A percentile compares a stretch with the other conserved stretches of the same genome.
Conservation (phyloP, 1,284 basidiomycete species). For the Sporisorium reilianum region DNA sequence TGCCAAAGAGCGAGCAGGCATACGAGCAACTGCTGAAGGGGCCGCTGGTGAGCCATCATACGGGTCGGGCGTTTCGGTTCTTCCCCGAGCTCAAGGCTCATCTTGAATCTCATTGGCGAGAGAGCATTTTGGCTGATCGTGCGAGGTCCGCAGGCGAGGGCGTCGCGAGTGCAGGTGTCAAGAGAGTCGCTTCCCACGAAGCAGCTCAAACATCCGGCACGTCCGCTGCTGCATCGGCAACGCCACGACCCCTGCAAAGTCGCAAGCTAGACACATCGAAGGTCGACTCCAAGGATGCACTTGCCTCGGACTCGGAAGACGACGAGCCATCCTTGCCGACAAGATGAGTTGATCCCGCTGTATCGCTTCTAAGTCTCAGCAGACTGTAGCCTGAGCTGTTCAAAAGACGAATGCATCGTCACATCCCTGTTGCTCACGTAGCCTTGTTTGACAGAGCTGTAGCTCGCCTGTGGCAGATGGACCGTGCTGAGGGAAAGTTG, state of each 20-base stretch:
- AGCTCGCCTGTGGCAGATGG: no score
- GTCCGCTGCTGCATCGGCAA: not conserved
- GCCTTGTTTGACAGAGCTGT: not conserved
- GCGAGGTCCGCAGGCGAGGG: not conserved
- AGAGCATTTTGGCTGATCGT: not conserved
- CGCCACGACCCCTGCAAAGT: constrained; percentile 5
- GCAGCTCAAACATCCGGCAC: not conserved
- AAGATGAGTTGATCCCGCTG: not conserved
- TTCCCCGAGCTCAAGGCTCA: constrained; percentile 45
- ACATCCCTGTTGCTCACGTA: not conserved
- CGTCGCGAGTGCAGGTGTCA: not conserved
- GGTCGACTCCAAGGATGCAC: not conserved
- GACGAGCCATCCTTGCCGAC: constrained; percentile 26
- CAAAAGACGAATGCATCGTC: not conserved
- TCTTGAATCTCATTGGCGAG: constrained; percentile 30
- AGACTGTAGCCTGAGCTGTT: not conserved
- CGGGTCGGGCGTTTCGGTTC: constrained; percentile 14
- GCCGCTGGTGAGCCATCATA: constrained; percentile 31
- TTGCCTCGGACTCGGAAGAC: constrained; percentile 26
- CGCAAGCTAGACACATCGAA: constrained; percentile 13
- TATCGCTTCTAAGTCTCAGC: not conserved
- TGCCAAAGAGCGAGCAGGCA: constrained; percentile 20
- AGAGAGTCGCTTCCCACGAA: not conserved
- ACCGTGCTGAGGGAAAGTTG: no score
- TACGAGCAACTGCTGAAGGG: constrained; percentile 48